phyloP scores from a whole-genome alignment of 2,329 filamentous ascomycete species.

The Dothidotthia symphoricarpi region DNA sequence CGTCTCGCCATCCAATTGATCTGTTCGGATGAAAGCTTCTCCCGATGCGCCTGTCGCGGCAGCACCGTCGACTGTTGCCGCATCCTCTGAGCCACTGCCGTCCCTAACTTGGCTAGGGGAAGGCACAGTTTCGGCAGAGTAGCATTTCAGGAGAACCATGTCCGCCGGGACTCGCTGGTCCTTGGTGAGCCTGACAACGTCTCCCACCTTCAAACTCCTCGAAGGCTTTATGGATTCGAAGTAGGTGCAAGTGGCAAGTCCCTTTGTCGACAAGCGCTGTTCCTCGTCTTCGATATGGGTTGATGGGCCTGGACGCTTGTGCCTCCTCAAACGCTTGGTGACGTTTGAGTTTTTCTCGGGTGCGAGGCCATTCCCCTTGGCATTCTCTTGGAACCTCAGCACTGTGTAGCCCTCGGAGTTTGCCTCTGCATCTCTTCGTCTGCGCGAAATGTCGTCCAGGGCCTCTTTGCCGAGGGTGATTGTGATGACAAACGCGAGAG shows the following conservation, averaged over 20 bases:
- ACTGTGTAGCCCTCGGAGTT: constrained; percentile 88
- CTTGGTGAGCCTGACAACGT: constrained; percentile 89
- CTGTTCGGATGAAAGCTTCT: constrained; percentile 95
- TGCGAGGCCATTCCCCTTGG: constrained; percentile 34
- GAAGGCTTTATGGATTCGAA: constrained; percentile 76
- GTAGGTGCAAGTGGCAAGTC: constrained; percentile 50
- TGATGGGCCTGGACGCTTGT: constrained; percentile 47
- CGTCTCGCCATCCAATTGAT: constrained; percentile 95
- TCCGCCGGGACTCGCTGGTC: constrained; percentile 93
- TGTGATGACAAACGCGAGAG: constrained; percentile 83
- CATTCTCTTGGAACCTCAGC: constrained; percentile 65
- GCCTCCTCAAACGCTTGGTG: constrained; percentile 36
- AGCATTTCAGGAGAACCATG: constrained; percentile 86
- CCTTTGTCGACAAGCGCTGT: constrained; percentile 43
- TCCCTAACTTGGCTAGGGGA: constrained; percentile 5
- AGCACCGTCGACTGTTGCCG: constrained; percentile 16
- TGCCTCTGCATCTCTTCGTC: constrained; percentile 85
- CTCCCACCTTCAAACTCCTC: constrained; percentile 85
- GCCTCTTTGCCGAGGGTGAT: constrained; percentile 97
- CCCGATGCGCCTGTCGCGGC: constrained; percentile 53
- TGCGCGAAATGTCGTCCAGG: constrained; percentile 82
- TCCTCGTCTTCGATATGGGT: constrained; percentile 71
- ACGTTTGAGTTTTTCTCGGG: constrained; percentile 27
- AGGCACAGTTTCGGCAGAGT: constrained; percentile 42
- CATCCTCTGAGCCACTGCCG: constrained; percentile 11